A percentile compares a stretch with the other conserved stretches of the same genome.
Conservation (phyloP, 176 grass and related monocot genomes). For the Rhynchospora pubera region DNA sequence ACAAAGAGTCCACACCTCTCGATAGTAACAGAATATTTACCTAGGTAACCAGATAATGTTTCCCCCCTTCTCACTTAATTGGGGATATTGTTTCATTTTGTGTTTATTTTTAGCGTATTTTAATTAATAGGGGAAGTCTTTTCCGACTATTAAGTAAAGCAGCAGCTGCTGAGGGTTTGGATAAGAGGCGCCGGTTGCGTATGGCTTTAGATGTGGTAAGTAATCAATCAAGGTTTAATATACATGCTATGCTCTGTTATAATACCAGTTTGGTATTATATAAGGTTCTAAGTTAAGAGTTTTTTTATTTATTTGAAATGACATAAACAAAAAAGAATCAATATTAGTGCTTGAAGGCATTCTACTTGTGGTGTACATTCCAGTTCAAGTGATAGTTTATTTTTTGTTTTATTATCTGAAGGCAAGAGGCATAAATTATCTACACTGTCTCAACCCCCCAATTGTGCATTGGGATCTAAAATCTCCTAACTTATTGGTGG, state of each 20-base stretch:
- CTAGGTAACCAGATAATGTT: conserved; percentile 34
- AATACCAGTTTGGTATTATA: not conserved
- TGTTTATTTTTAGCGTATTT: not conserved
- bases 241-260: not conserved
- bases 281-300: not conserved
- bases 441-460: conserved; percentile 90
- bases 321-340: not conserved
- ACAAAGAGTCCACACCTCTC: conserved; percentile 73
- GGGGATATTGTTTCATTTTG: not conserved
- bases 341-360: not conserved
- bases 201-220: conserved; percentile 88
- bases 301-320: not conserved
- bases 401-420: conserved; percentile 26
- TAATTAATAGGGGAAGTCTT: conserved; percentile 70
- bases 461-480: conserved; percentile 98
- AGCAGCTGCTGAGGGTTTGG: conserved; percentile 62
- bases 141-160: conserved; percentile 71
- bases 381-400: not conserved
- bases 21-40: conserved; percentile 90
- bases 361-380: not conserved
- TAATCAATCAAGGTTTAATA: not conserved
- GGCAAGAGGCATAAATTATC: conserved; percentile 97
- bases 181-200: conserved; percentile 60
- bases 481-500: conserved; percentile 92
- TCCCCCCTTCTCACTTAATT: not conserved